Base-by-base conservation (phyloP, 2,329 filamentous ascomycete species). In the Ciborinia camelliae region DNA sequence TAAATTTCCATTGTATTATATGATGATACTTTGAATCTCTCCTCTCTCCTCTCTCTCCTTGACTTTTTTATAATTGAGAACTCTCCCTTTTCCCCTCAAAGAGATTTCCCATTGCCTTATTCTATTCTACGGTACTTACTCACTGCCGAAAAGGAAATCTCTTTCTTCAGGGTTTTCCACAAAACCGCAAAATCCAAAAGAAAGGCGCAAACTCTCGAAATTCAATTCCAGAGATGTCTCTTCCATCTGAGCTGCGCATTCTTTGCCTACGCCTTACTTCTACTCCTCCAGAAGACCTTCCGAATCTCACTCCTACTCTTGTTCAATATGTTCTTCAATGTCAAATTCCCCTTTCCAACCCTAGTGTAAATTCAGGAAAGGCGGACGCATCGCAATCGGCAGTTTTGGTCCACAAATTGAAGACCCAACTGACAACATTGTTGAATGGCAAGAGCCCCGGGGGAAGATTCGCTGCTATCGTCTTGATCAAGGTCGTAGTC, bases 371-470 rank as follows among this genome's bases (percentile, higher is more conserved):
- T 66, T 83, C 84, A 63, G 78, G 80, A 67, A 89, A 88, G 71
- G 81, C 85, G 64, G 84, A 82, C 67, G 78, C 79, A 8, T 84
- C 88, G 0, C 91, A 94, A 66, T 81, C 81, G 51, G 79, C 87
- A 0, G 80, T 89, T n/a, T 83, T 92, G 26, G 83, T 95, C 1
- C 91, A 96, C 77, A 94, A 90, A 75, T 82, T 96, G 72, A 91
- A 90, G 74, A 91, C 90, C 5, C 87, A 91, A 62, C 81, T 97
- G 66, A 88, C 86, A 1, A 87, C 90, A 15, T 81, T 97, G 18
- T 79, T 97, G 41, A 90, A 91, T 74, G 92, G 94, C 64, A 88
- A 88, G 65, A 91, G 80, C 55, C 75, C 85, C 2, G 86, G 92
- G 71, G 91, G 89, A 51, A 86, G 91, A 72, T 96, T 94, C 79